Evolutionary conservation across 108 stramenopile species (phyloP).

Genomic region (Nannochloropsis gaditana): DNA sequence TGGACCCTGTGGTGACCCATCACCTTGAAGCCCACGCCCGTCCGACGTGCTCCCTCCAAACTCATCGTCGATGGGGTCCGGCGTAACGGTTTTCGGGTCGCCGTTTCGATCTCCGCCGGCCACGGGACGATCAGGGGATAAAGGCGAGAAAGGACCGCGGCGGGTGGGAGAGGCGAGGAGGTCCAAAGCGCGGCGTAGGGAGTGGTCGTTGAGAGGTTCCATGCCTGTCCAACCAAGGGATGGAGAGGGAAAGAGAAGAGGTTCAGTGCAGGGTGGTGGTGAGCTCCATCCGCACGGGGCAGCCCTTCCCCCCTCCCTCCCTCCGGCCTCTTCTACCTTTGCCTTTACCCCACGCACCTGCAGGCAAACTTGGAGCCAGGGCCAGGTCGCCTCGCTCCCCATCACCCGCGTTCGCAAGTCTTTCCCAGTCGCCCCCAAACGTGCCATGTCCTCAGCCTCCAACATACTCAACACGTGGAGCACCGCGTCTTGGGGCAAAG

Average conservation of each 20-base stretch:
- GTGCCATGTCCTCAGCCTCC: not conserved
- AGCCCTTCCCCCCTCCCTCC: not conserved
- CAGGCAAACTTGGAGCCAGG: not conserved
- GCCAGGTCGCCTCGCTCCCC: not conserved
- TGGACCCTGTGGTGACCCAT: not conserved
- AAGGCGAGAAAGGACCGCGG: not conserved
- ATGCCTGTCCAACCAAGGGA: not conserved
- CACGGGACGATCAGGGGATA: not conserved
- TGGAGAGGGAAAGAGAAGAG: not conserved
- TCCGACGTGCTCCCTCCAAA: not conserved
- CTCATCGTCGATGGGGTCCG: not conserved
- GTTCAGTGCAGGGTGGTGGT: too few species aligned
- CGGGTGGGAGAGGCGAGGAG: not conserved
- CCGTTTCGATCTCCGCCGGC: not conserved
- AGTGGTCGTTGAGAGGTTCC: not conserved
- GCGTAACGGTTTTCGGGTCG: not conserved
- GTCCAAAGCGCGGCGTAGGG: not conserved
- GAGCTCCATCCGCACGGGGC: too few species aligned
- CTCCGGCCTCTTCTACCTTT: not conserved
- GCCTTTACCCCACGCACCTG: not conserved
- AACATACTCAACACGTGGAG: not conserved
- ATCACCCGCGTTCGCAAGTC: not conserved
- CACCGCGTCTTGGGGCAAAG: not conserved
- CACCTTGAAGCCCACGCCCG: constrained; percentile 7
- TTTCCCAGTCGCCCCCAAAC: not conserved